Evolutionary conservation across 2,329 filamentous ascomycete species (phyloP).

Genomic region (Tolypocladium sp.): DNA sequence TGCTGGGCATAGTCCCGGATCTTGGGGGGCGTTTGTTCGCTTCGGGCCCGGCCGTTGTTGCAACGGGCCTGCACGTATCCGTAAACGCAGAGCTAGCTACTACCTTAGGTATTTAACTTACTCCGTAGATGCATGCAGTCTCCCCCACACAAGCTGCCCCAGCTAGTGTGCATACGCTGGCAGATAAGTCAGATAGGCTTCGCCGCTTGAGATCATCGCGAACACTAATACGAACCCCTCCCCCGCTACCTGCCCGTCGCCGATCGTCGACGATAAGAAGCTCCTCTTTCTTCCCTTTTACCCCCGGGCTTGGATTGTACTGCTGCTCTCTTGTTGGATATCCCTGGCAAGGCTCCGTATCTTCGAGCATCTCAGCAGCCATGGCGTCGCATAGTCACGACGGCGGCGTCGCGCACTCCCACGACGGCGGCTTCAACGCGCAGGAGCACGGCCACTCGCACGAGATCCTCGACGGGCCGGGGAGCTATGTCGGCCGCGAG

Average conservation of each 20-base stretch:
- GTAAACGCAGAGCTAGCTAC: not conserved
- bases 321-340: not conserved
- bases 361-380: not conserved
- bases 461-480: slow-evolving; percentile 89
- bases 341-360: not conserved
- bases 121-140: not conserved
- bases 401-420: slow-evolving; percentile 43
- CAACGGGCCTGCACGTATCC: not conserved
- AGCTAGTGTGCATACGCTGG: not conserved
- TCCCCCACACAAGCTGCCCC: not conserved
- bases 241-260: not conserved
- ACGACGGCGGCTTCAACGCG: slow-evolving; percentile 45
- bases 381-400: slow-evolving; percentile 20
- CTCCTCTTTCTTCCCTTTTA: not conserved
- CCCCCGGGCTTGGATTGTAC: not conserved
- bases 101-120: not conserved
- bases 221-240: not conserved
- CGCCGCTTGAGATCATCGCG: not conserved
- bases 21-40: not conserved
- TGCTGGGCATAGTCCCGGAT: not conserved
- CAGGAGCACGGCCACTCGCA: slow-evolving; percentile 88
- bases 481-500: slow-evolving; percentile 80
- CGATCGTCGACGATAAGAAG: not conserved
- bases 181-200: not conserved
- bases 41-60: not conserved